Conservation (phyloP, 148 eudicot species). For the Camellia granthamiana region DNA sequence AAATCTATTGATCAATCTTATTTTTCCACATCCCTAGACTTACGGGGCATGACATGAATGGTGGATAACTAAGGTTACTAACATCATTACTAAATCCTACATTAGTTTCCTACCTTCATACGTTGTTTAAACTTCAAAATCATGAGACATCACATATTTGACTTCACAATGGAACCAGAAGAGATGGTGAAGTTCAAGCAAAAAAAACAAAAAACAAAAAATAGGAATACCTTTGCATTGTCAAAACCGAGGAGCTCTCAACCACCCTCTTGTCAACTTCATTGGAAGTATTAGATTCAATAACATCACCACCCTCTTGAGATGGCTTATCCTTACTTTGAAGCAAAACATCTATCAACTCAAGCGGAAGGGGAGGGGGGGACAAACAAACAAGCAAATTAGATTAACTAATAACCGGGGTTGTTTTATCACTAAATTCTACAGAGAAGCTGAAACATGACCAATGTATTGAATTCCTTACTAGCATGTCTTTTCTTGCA, state of each 20-base stretch:
- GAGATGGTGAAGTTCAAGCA: background rate
- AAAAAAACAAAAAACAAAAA: background rate
- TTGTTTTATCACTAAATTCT: background rate
- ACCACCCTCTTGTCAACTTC: constrained; percentile 1
- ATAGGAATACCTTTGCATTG: constrained; percentile 11
- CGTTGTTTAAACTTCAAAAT: background rate
- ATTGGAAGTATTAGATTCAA: background rate
- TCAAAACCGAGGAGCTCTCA: background rate
- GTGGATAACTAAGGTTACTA: too few species aligned
- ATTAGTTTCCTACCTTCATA: background rate
- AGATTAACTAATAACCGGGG: background rate
- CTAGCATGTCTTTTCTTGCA: background rate
- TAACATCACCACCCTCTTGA: background rate
- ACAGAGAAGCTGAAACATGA: background rate
- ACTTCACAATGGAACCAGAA: background rate
- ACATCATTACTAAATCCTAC: background rate
- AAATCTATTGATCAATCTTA: too few species aligned
- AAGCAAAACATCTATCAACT: constrained; percentile 16
- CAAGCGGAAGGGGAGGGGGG: background rate
- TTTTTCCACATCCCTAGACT: too few species aligned
- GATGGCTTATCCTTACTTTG: constrained; percentile 2
- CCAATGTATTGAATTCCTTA: background rate
- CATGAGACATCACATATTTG: background rate
- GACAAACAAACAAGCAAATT: constrained; percentile 2
- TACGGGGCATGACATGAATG: too few species aligned